phyloP scores from a whole-genome alignment of 805 yeast species.

The Kluyveromyces aestuarii region DNA sequence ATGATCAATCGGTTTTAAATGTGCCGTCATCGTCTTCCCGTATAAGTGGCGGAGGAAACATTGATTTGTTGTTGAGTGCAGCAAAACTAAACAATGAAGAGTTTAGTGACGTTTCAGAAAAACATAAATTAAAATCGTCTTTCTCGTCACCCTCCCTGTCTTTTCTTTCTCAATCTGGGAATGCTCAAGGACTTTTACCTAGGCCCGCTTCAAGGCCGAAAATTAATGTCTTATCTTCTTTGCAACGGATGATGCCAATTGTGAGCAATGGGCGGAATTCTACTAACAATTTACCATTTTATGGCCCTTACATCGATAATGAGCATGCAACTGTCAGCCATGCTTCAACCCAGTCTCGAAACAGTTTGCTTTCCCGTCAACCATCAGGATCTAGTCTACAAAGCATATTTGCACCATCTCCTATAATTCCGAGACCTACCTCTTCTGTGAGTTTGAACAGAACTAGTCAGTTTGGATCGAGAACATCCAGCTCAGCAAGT shows the following conservation, averaged over 20 bases:
- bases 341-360: neutral
- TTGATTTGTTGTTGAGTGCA: slow-evolving; percentile 1
- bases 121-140: neutral
- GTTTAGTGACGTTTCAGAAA: neutral
- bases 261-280: neutral
- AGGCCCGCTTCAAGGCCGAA: slow-evolving; percentile 9
- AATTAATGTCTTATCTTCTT: slow-evolving; percentile 36
- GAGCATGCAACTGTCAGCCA: neutral
- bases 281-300: neutral
- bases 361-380: neutral
- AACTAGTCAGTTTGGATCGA: neutral
- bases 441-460: neutral
- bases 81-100: slow-evolving; percentile 1
- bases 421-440: neutral
- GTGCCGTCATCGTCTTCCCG: neutral
- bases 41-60: neutral
- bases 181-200: neutral
- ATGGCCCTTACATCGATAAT: neutral
- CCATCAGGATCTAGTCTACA: neutral
- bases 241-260: slow-evolving; percentile 55
- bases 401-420: neutral
- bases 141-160: slow-evolving; percentile 1
- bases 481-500: neutral
- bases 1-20: neutral
- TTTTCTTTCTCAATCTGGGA: neutral